Evolutionary conservation across 306 rosid genomes (phyloP).

Genomic region (Vigna nakashimae): DNA sequence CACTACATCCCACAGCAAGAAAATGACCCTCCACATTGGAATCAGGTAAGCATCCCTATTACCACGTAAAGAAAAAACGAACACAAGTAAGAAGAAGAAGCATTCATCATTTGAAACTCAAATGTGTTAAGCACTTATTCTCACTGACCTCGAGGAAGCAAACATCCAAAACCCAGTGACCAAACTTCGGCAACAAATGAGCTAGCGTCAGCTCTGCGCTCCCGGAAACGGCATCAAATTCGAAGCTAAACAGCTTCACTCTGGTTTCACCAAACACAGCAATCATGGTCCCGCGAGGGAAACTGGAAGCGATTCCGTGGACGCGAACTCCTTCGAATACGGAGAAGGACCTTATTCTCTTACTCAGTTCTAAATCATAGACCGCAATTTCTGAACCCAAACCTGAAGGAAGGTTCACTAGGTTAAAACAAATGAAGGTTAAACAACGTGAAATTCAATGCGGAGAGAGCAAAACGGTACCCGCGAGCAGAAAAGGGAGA

Average conservation of each 20-base stretch:
- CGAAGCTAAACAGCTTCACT: conserved; percentile 65
- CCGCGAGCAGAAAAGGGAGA: conserved; percentile 79
- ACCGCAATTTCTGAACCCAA: conserved; percentile 78
- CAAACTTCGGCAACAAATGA: conserved; percentile 71
- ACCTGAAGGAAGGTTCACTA: conserved; percentile 54
- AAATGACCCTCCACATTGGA: conserved; percentile 50
- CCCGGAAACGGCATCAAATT: conserved; percentile 44
- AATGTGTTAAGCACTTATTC: background rate
- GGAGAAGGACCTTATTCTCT: conserved; percentile 53
- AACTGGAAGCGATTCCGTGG: conserved; percentile 69
- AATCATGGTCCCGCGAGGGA: conserved; percentile 34
- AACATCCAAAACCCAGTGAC: conserved; percentile 88
- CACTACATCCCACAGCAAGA: conserved; percentile 82
- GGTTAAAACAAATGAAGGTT: background rate
- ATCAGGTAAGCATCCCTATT: conserved; percentile 52
- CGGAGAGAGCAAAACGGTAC: conserved; percentile 34
- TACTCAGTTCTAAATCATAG: conserved; percentile 64
- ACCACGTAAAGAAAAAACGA: background rate
- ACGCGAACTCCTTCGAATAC: conserved; percentile 93
- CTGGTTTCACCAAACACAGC: conserved; percentile 82
- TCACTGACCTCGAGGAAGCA: conserved; percentile 73
- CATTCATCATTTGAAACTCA: conserved; percentile 38
- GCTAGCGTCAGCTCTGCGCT: conserved; percentile 45
- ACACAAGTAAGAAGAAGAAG: background rate
- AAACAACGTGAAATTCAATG: background rate